Evolutionary conservation across 495 filamentous ascomycete genomes (phyloP), one percentile per base, ranked within the genome.

Genomic region (Podospora conica): DNA sequence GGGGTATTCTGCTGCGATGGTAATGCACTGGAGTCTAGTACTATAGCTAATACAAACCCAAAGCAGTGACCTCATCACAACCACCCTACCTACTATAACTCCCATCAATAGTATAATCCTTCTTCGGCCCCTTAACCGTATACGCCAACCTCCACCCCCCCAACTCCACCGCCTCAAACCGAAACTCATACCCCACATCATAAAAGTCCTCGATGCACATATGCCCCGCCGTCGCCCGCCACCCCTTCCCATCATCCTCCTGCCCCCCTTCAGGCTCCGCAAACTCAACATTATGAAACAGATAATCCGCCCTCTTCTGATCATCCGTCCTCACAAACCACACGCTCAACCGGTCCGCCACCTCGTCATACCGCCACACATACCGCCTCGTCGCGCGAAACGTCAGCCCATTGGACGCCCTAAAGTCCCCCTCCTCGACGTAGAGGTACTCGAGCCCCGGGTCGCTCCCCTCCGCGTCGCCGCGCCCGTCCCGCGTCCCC

Each of bases 291-390:
- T 83, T 77, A 64, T 90, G 87, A 70, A 91, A 91, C 22, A 91
- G 76, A 61, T 89, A 88, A 68, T 90, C 88, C 1, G 86, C 86
- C 4, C 76, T 78, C 54, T 74, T 76, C 7, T 76, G 75, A 54
- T 90, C 85, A 20, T 83, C 80, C 11, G 81, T 76, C 69, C 84
- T 87, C 48, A 84, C 84, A 64, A 90, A 91, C 88, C 88, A 91
- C 20, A 86, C 84, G 29, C 82, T 85, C n/a, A 91, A 73, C 66
- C 68, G 74, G 68, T 89, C 86, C 9, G 65, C 76, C 5, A 21
- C 60, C 64, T 85, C 84, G 64, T 81, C 71, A 69, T 88, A 89
- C 6, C 86, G 80, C 78, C 87, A 90, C 9, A 83, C 72, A 61
- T 83, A 84, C 53, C 82, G 79, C 57, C 83, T 69, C n/a, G 78